Evolutionary conservation across 2,329 filamentous ascomycete genomes (phyloP), one percentile per base, ranked within the genome.

Genomic region (Stachybotrys elegans): DNA sequence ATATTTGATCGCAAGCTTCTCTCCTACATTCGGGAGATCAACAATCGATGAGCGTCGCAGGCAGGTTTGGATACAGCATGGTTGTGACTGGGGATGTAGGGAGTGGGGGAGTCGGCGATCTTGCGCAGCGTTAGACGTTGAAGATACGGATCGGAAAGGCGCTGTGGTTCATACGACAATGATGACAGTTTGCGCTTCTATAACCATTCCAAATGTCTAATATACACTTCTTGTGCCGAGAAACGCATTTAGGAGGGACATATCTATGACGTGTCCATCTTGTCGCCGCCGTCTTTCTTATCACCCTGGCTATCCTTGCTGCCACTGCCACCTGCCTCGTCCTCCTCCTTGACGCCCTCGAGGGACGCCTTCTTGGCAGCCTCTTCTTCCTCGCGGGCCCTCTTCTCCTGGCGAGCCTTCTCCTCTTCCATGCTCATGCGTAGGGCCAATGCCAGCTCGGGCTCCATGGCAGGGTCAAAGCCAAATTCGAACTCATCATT

Each of bases 341-440:
- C 80, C 63, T 89, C 86, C 62, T 92, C 87, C 56, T 89, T 83
- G 61, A 97, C 89, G 38, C 82, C 82, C 59, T 90, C 89, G 53
- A 97, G 73, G 37, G 82, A 80, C 35, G 81, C 81, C 71, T 91
- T 92, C 54, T 81, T 81, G 43, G 86, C 78, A 35, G 80, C 78
- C 54, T 82, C 78, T 54, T 88, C 84, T 55, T 88, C 84, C 51
- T 88, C 81, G 57, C 83, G 82, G 56, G 85, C 88, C 59, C 86
- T 82, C 69, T 89, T 89, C 65, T 95, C 91, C 68, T 94, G 84
- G 57, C 93, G 77, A 49, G 91, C 91, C 72, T 94, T 94, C 69
- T 98, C 93, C 64, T 98, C 93, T 65, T 98, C 93, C 79, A 95
- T 89, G 67, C 88, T 95, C 89, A 98, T 95, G 51, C 93, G 84